These are phyloP conservation scores for Candida cerambycidarum DNA, from an alignment of 805 yeast genomes.

Conservation along the genomic window DNA sequence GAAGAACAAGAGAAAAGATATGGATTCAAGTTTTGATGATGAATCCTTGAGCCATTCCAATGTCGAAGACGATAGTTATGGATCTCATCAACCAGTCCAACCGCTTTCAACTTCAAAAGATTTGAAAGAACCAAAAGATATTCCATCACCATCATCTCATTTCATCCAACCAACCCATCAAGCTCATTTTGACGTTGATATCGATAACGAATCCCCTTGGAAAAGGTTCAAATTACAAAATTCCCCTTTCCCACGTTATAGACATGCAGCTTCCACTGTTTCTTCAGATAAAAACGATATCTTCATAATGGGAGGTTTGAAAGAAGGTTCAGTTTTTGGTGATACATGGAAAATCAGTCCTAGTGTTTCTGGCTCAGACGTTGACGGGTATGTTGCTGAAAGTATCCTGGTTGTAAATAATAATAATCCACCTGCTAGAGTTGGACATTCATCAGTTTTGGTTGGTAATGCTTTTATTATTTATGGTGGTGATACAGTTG, in stretches of 20 bases:
- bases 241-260: slow-evolving; percentile 92
- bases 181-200: slow-evolving; percentile 3
- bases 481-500: slow-evolving; percentile 95
- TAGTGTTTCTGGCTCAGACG: slow-evolving; percentile 21
- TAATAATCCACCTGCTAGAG: slow-evolving; percentile 90
- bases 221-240: slow-evolving; percentile 56
- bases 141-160: not conserved
- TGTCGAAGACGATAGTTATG: slow-evolving; percentile 3
- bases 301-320: slow-evolving; percentile 91
- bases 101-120: slow-evolving; percentile 12
- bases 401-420: slow-evolving; percentile 54
- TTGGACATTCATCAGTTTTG: slow-evolving; percentile 89
- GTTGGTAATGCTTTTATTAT: slow-evolving; percentile 94
- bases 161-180: not conserved
- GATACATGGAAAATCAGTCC: slow-evolving; percentile 90
- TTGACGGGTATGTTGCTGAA: slow-evolving; percentile 29
- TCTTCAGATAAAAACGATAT: slow-evolving; percentile 79
- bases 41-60: slow-evolving; percentile 10
- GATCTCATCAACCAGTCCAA: slow-evolving; percentile 11
- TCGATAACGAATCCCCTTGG: slow-evolving; percentile 55
- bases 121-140: not conserved
- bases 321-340: slow-evolving; percentile 89
- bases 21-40: slow-evolving; percentile 12
- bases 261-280: slow-evolving; percentile 82
- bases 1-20: slow-evolving; percentile 26